Evolutionary conservation across 2,329 filamentous ascomycete genomes (phyloP).

Genomic region (Rhytidhysteron rufulum): DNA sequence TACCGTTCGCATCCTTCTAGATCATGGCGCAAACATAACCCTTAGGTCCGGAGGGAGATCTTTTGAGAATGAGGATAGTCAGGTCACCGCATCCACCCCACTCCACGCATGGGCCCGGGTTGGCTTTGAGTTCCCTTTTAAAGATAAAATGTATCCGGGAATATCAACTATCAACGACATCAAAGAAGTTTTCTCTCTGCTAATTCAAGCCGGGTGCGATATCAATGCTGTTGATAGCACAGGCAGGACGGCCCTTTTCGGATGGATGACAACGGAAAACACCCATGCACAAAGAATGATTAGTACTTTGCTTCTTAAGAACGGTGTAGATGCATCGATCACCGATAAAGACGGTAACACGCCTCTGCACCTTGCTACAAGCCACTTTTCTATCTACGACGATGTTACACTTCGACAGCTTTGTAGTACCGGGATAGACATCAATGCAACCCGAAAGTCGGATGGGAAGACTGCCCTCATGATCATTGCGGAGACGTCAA

Average conservation of each 20-base stretch:
- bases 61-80: too few relatives aligned
- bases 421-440: neutral
- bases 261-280: neutral
- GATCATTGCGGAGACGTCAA: neutral
- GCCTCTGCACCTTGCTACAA: neutral
- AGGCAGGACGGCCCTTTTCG: neutral
- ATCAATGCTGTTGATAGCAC: neutral
- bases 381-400: neutral
- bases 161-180: neutral
- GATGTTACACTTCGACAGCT: neutral
- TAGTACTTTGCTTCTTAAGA: neutral
- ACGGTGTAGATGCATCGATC: neutral
- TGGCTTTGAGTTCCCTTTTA: too few relatives aligned
- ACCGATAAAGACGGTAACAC: neutral
- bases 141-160: too few relatives aligned
- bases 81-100: too few relatives aligned
- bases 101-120: neutral
- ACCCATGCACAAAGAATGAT: neutral
- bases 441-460: neutral
- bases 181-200: neutral
- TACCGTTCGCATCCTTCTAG: neutral
- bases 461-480: neutral
- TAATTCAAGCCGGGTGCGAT: neutral
- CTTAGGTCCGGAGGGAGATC: neutral
- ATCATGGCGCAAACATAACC: neutral